Conservation (phyloP, 169 alveolate species). For the Pseudocohnilembus persalinus region DNA sequence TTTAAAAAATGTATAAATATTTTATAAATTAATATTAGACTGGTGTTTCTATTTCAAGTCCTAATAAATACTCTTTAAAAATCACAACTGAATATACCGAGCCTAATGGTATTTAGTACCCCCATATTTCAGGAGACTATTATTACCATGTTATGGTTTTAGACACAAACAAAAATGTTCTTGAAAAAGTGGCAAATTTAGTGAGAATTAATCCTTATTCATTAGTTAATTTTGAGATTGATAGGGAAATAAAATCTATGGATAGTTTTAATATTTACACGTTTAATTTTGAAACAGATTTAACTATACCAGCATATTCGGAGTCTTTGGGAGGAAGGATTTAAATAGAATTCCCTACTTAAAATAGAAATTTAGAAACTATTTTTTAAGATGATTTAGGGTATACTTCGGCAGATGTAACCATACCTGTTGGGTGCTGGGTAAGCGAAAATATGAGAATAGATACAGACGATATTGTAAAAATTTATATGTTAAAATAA, state of each 20-base stretch:
- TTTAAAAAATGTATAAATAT: no score
- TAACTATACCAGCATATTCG: not conserved
- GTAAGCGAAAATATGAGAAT: not conserved
- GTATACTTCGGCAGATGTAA: not conserved
- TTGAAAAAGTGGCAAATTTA: not conserved
- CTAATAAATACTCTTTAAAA: not conserved
- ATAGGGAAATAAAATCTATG: not conserved
- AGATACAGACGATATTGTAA: no score
- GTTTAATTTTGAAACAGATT: no score
- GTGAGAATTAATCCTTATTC: not conserved
- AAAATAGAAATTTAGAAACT: not conserved
- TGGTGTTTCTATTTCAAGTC: no score
- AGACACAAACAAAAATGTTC: not conserved
- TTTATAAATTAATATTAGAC: no score
- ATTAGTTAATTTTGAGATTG: not conserved
- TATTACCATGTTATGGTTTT: not conserved
- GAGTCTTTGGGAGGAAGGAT: not conserved
- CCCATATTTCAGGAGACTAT: not conserved
- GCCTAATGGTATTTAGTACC: not conserved
- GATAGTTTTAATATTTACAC: not conserved
- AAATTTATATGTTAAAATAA: not conserved
- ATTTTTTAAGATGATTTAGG: not conserved
- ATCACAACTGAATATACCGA: not conserved
- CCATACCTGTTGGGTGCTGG: not conserved
- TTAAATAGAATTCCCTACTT: not conserved